A percentile compares a stretch with the other conserved stretches of the same genome.
phyloP scores from a whole-genome alignment of 2,329 filamentous ascomycete species.

The Tolypocladium guangdongense region DNA sequence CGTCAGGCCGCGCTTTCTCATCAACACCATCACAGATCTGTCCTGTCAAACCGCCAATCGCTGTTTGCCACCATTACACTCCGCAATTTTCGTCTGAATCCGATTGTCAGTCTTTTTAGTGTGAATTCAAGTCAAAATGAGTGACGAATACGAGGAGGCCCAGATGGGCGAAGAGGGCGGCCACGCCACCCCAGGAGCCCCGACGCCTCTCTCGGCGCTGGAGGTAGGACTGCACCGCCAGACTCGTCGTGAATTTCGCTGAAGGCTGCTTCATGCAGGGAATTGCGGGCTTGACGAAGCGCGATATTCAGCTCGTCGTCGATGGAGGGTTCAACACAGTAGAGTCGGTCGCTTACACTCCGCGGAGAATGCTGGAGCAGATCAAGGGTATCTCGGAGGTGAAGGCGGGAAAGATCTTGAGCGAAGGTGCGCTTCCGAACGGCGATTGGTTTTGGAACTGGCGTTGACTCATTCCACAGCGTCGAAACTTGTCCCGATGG shows the following conservation, averaged over 20 bases:
- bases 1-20: conserved; percentile 20
- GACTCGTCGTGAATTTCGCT: conserved; percentile 1
- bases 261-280: conserved; percentile 42
- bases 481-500: conserved; percentile 94
- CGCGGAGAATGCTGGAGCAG: conserved; percentile 74
- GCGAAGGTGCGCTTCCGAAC: conserved; percentile 55
- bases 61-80: not conserved
- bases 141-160: conserved; percentile 53
- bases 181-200: conserved; percentile 78
- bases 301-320: conserved; percentile 86
- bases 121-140: conserved; percentile 22
- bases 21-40: conserved; percentile 10
- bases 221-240: conserved; percentile 52
- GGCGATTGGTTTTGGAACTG: not conserved
- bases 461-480: conserved; percentile 38
- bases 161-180: conserved; percentile 58
- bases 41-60: conserved; percentile 5
- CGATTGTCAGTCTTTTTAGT: not conserved
- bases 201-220: conserved; percentile 73
- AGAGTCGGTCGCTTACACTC: conserved; percentile 87
- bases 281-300: conserved; percentile 77
- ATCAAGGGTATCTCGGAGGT: conserved; percentile 98
- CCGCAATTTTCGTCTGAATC: not conserved
- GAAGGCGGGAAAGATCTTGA: conserved; percentile 84
- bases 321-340: conserved; percentile 94